Conservation (phyloP, 139 green algal species). For the Chlorella sp. region DNA sequence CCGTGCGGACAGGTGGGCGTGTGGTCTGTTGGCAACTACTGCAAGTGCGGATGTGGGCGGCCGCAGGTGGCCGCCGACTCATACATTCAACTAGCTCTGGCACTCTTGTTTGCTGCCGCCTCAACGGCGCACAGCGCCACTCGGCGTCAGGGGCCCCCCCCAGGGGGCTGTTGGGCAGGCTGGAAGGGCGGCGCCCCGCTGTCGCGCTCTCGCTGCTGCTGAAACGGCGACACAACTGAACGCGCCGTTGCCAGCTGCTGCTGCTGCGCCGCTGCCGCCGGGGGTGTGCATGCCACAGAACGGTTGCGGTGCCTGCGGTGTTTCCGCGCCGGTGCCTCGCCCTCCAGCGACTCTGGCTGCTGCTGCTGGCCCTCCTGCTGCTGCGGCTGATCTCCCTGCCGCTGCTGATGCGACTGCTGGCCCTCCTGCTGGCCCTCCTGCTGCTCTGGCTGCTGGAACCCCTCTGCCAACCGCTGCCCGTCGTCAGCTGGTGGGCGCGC, state of each 20-base stretch:
- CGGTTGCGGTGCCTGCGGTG: neutral
- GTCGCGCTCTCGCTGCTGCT: too few relatives aligned
- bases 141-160: neutral
- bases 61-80: too few relatives aligned
- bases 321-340: too few relatives aligned
- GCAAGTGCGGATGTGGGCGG: too few relatives aligned
- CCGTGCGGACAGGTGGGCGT: too few relatives aligned
- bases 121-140: too few relatives aligned
- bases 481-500: too few relatives aligned
- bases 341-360: neutral
- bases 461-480: neutral
- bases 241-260: neutral
- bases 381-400: neutral
- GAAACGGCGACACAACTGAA: neutral
- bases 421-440: neutral
- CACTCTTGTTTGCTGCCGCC: too few relatives aligned
- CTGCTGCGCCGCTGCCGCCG: neutral
- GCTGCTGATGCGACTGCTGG: neutral
- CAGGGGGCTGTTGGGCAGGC: neutral
- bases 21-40: too few relatives aligned
- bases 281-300: neutral
- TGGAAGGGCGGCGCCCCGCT: neutral
- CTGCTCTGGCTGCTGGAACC: neutral
- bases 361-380: neutral
- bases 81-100: neutral